A percentile compares a stretch with the other conserved stretches of the same genome.
Evolutionary conservation across 257 asterid genomes (phyloP).

Genomic region (Solanum sitiens): DNA sequence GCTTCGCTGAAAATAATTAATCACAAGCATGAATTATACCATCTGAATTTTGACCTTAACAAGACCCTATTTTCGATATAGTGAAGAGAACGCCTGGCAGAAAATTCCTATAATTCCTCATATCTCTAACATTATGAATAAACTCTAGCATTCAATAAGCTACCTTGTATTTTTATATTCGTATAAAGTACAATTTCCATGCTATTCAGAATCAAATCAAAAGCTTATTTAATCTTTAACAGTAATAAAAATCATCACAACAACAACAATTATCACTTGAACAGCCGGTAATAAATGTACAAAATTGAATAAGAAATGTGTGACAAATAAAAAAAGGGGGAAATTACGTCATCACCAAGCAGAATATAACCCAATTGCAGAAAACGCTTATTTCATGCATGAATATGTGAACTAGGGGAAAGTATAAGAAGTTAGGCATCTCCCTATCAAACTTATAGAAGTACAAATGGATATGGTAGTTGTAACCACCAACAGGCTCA

Average conservation of each 20-base stretch:
- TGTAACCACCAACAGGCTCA: not conserved
- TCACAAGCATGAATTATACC: not conserved
- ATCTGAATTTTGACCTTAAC: not conserved
- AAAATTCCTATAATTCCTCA: not conserved
- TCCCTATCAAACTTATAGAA: not conserved
- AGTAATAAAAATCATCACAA: not conserved
- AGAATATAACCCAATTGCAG: not conserved
- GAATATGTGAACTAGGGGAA: not conserved
- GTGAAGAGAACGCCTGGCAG: not conserved
- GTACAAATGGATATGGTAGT: not conserved
- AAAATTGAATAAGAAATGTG: not conserved
- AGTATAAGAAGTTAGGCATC: not conserved
- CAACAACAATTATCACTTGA: not conserved
- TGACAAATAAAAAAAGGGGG: not conserved
- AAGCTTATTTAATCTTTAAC: not conserved
- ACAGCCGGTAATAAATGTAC: not conserved
- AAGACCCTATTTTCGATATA: not conserved
- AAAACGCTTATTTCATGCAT: not conserved
- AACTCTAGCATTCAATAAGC: not conserved
- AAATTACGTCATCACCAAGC: not conserved
- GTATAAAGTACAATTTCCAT: not conserved
- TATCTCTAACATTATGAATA: not conserved
- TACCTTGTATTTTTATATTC: not conserved
- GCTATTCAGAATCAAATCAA: not conserved
- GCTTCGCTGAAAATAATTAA: not conserved